Conservation (phyloP, 805 yeast genomes). For the Yamadazyma insecticola region DNA sequence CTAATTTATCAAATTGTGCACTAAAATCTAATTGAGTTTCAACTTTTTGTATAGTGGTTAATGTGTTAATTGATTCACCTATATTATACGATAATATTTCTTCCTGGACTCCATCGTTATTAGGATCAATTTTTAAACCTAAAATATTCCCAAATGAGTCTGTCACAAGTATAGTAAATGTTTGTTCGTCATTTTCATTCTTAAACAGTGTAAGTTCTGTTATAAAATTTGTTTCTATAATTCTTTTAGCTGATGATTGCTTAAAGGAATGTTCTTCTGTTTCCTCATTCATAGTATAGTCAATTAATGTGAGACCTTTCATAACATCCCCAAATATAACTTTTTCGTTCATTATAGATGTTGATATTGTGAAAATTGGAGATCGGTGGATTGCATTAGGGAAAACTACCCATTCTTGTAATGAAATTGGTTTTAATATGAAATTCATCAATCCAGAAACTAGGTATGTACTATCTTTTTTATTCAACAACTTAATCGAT, state of each 20-base stretch:
- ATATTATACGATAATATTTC: slow-evolving; percentile 18
- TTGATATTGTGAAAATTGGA: slow-evolving; percentile 8
- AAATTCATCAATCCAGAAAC: slow-evolving; percentile 16
- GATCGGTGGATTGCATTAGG: slow-evolving; percentile 7
- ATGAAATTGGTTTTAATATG: slow-evolving; percentile 4
- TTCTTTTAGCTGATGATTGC: too few relatives aligned
- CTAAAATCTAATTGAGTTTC: slow-evolving; percentile 4
- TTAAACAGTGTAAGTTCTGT: slow-evolving; percentile 3
- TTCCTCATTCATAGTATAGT: neutral
- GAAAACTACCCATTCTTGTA: slow-evolving; percentile 11
- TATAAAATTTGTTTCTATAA: slow-evolving; percentile 4
- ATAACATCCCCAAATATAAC: slow-evolving; percentile 15
- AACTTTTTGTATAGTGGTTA: slow-evolving; percentile 7
- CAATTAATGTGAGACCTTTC: slow-evolving; percentile 11
- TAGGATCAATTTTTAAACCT: slow-evolving; percentile 4
- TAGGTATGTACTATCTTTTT: slow-evolving; percentile 9
- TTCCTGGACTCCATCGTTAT: slow-evolving; percentile 7
- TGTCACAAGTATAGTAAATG: slow-evolving; percentile 13
- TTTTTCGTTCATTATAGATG: neutral
- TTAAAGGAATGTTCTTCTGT: too few relatives aligned
- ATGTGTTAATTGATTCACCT: slow-evolving; percentile 25
- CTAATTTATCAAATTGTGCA: slow-evolving; percentile 5
- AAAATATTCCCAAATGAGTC: slow-evolving; percentile 28
- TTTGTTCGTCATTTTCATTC: slow-evolving; percentile 2
- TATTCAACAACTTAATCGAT: slow-evolving; percentile 12